These are phyloP conservation scores for Bathelium albidoporum DNA, from an alignment of 495 filamentous ascomycete species.

Conservation along the genomic window DNA sequence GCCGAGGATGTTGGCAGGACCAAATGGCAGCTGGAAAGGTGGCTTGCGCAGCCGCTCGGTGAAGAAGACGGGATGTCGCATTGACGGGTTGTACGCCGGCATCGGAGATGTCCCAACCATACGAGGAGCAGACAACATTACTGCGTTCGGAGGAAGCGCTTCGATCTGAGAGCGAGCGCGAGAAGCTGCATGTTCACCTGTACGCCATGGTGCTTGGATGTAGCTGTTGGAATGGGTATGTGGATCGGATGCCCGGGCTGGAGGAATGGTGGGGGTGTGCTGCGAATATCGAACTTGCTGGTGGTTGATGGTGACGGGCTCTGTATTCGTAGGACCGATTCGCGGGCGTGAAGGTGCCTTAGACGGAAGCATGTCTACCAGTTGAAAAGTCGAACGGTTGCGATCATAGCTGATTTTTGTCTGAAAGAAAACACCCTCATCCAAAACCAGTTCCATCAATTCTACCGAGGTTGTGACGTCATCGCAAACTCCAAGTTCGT, in stretches of 20 bases:
- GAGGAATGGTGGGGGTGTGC: neutral
- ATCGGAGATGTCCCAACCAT: neutral
- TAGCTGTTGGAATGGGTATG: neutral
- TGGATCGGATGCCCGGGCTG: neutral
- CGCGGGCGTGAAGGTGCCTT: neutral
- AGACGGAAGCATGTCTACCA: neutral
- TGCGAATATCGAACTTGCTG: neutral
- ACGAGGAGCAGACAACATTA: neutral
- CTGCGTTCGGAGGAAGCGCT: neutral
- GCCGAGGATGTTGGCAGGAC: neutral
- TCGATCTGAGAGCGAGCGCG: neutral
- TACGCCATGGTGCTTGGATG: neutral
- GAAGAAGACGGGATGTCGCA: conserved; percentile 35
- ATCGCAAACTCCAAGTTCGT: no score
- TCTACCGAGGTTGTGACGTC: conserved; percentile 2
- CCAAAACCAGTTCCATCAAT: neutral
- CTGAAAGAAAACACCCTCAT: neutral
- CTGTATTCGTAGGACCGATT: neutral
- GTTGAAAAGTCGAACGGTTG: neutral
- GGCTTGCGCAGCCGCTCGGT: conserved; percentile 25
- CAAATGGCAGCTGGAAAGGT: conserved; percentile 25
- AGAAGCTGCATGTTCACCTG: neutral
- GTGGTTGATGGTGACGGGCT: neutral
- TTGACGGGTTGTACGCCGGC: conserved; percentile 26
- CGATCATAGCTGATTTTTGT: neutral